Evolutionary conservation across 2,329 filamentous ascomycete genomes (phyloP).

Genomic region (Paramyrothecium roridum): DNA sequence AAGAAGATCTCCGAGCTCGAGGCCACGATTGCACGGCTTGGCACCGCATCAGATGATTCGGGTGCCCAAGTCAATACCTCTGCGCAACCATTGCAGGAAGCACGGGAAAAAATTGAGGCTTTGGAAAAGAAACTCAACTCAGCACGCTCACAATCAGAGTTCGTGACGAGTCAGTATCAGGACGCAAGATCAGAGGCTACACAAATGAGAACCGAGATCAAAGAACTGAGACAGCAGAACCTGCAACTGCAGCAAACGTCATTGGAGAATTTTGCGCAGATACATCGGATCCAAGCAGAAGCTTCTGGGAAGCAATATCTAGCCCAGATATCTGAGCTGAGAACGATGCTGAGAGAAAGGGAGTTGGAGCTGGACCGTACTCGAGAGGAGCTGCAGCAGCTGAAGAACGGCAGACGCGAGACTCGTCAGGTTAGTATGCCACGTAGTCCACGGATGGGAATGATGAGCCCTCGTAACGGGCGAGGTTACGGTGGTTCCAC

Average conservation of each 20-base stretch:
- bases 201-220: conserved; percentile 43
- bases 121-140: conserved; percentile 38
- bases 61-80: conserved; percentile 21
- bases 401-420: conserved; percentile 50
- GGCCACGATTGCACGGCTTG: conserved; percentile 23
- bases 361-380: conserved; percentile 46
- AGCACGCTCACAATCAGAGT: conserved; percentile 50
- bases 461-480: conserved; percentile 47
- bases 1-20: conserved; percentile 35
- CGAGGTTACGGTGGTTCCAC: conserved; percentile 31
- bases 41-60: conserved; percentile 14
- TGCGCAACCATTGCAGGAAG: conserved; percentile 31
- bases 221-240: conserved; percentile 37
- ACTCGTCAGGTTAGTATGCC: conserved; percentile 56
- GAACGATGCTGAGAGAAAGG: conserved; percentile 42
- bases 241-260: conserved; percentile 38
- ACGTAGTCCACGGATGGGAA: conserved; percentile 51
- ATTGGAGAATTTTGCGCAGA: conserved; percentile 39
- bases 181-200: conserved; percentile 47
- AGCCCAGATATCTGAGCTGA: conserved; percentile 38
- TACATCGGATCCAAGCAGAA: conserved; percentile 44
- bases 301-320: conserved; percentile 29
- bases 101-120: conserved; percentile 31
- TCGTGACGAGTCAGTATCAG: conserved; percentile 57
- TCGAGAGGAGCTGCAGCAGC: conserved; percentile 44